Base-by-base conservation (phyloP, 345 rosid genomes). In the Populus pruinosa region DNA sequence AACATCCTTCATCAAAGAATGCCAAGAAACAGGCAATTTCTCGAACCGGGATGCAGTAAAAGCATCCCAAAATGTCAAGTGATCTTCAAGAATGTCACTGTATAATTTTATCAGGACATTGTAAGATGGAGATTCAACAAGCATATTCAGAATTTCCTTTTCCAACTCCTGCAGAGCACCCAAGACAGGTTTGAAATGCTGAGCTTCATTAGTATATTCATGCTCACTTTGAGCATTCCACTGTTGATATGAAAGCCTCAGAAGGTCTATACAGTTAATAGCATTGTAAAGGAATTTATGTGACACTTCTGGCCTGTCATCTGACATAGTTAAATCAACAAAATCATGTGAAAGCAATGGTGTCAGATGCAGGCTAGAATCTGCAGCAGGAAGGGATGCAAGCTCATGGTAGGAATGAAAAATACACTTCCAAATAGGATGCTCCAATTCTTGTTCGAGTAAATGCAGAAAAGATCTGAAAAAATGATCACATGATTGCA, bases 361-460 rank as follows among this genome's bases (percentile, higher is more conserved):
- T 66, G 85, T 77, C 27, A 88, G 87, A 75, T 78, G 89, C 79
- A 82, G 82, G 78, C 86, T 82, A 18, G 73, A 49, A 81, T 90
- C 86, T 44, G 82, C 64, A 71, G 73, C 67, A 73, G 72, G 53
- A 80, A 81, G 83, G 61, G 87, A 81, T 69, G 77, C 76, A 70
- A 95, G 91, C 76, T 85, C 80, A 69, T 76, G 73, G 50, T 82
- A 87, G 74, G 86, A 85, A 31, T 29, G 38, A 71, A 78, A 76
- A 76, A 93, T 84, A 74, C 80, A 77, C 47, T 74, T 82, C 99
- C 99, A 95, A 41, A 95, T 91, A 23, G 89, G 91, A 87, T 95
- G 97, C 77, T 83, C 75, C 78, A 87, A 70, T 82, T 88, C 99
- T 67, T 86, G 78, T 56, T 81, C 73, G 31, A 95, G 83, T 31